Conservation (phyloP, 2,329 filamentous ascomycete genomes). For the Kalmusia sp. region DNA sequence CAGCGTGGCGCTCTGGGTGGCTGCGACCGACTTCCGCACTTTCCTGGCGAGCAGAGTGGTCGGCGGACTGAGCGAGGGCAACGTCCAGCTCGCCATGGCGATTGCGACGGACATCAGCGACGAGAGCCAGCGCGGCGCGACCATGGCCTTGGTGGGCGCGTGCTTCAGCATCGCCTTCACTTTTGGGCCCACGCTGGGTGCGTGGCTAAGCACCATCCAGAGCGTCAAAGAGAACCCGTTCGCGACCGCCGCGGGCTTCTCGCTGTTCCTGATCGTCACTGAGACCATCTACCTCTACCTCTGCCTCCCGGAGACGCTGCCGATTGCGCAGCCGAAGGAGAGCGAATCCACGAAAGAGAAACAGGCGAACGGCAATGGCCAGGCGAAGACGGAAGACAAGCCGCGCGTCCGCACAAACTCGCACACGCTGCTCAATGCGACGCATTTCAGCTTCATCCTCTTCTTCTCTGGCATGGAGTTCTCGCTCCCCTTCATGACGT, state of each 20-base stretch:
- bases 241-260: slow-evolving; percentile 88
- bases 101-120: slow-evolving; percentile 97
- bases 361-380: slow-evolving; percentile 28
- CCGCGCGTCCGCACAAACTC: slow-evolving; percentile 73
- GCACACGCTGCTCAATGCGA: slow-evolving; percentile 79
- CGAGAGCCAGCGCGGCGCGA: slow-evolving; percentile 80
- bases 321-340: slow-evolving; percentile 48
- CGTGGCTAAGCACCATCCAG: slow-evolving; percentile 79
- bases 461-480: slow-evolving; percentile 99
- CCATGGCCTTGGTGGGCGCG: slow-evolving; percentile 94
- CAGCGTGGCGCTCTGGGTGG: slow-evolving; percentile 92
- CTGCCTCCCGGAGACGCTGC: slow-evolving; percentile 85
- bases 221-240: slow-evolving; percentile 90
- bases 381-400: slow-evolving; percentile 26
- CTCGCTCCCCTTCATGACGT: slow-evolving; percentile 95
- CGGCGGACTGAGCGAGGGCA: slow-evolving; percentile 93
- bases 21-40: slow-evolving; percentile 91
- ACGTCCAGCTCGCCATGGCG: slow-evolving; percentile 93
- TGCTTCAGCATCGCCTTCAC: slow-evolving; percentile 99
- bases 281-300: slow-evolving; percentile 90
- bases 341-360: slow-evolving; percentile 22
- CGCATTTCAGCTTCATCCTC: slow-evolving; percentile 89
- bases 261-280: slow-evolving; percentile 79
- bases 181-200: slow-evolving; percentile 90
- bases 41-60: slow-evolving; percentile 94